Conservation (phyloP, 306 rosid genomes). For the Urtica urens region DNA sequence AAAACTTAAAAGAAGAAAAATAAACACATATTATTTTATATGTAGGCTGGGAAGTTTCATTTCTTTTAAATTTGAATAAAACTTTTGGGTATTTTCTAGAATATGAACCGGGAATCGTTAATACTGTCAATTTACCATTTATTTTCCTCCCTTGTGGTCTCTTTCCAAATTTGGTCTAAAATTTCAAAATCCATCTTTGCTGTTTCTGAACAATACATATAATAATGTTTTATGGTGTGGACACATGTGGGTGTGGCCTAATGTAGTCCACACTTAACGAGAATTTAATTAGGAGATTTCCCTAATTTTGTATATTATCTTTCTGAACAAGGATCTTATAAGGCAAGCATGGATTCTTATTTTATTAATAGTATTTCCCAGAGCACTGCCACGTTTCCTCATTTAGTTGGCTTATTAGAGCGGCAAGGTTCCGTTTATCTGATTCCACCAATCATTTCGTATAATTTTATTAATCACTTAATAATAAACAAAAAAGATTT, state of each 20-base stretch:
- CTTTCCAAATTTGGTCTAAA: not conserved
- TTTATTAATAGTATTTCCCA: conserved; percentile 17
- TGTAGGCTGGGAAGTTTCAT: too few relatives aligned
- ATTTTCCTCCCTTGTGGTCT: not conserved
- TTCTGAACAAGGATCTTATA: conserved; percentile 31
- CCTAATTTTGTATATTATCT: conserved; percentile 8
- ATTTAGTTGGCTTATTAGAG: conserved; percentile 30
- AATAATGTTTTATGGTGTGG: not conserved
- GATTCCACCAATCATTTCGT: conserved; percentile 6
- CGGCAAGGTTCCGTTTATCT: conserved; percentile 28
- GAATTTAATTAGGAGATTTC: not conserved
- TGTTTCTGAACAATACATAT: not conserved
- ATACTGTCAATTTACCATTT: not conserved
- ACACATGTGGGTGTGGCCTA: not conserved
- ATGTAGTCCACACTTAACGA: not conserved
- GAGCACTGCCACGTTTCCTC: conserved; percentile 24
- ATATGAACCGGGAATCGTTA: not conserved
- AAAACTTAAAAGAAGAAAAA: not conserved
- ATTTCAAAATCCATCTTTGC: not conserved
- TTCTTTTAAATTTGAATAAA: not conserved
- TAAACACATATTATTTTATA: not conserved
- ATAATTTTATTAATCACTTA: too few relatives aligned
- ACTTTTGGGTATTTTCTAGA: not conserved
- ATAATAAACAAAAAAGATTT: too few relatives aligned
- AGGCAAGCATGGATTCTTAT: conserved; percentile 37